Evolutionary conservation across 2,329 filamentous ascomycete species (phyloP).

Genomic region (Colletotrichum sansevieriae): DNA sequence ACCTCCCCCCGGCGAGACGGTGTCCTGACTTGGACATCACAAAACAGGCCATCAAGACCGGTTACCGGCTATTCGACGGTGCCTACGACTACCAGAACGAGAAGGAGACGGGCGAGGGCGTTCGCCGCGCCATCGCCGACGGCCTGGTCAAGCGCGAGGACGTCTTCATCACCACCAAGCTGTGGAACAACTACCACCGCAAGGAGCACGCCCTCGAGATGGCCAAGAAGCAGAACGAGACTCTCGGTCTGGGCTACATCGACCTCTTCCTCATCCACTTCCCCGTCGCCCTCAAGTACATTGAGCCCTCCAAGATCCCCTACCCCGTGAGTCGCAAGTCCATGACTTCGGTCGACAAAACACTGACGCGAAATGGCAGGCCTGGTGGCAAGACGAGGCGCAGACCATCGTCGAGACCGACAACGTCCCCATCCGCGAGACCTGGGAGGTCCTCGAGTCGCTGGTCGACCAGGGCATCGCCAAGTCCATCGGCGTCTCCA

Average conservation of each 20-base stretch:
- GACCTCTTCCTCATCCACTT: constrained; percentile 80
- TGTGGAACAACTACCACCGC: constrained; percentile 84
- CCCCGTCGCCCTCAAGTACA: constrained; percentile 52
- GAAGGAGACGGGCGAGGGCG: constrained; percentile 73
- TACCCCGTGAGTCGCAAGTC: constrained; percentile 49
- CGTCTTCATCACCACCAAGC: constrained; percentile 86
- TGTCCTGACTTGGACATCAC: neutral
- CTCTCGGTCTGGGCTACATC: constrained; percentile 75
- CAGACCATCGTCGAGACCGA: constrained; percentile 53
- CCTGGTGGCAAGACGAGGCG: constrained; percentile 57
- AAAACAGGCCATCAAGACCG: constrained; percentile 61
- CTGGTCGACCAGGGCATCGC: too few relatives aligned
- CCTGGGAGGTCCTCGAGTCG: too few relatives aligned
- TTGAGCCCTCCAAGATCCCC: constrained; percentile 53
- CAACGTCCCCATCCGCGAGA: constrained; percentile 31
- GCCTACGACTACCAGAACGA: constrained; percentile 74
- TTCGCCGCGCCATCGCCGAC: constrained; percentile 67
- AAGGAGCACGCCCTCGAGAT: constrained; percentile 73
- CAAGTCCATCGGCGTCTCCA: too few relatives aligned
- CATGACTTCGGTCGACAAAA: too few relatives aligned
- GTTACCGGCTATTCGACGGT: constrained; percentile 66
- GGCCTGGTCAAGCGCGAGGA: constrained; percentile 79
- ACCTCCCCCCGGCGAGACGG: accelerated
- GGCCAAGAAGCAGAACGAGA: constrained; percentile 70
- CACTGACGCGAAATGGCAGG: neutral